These are phyloP conservation scores for Galeopsis tetrahit DNA, from an alignment of 257 asterid species.

Conservation along the genomic window DNA sequence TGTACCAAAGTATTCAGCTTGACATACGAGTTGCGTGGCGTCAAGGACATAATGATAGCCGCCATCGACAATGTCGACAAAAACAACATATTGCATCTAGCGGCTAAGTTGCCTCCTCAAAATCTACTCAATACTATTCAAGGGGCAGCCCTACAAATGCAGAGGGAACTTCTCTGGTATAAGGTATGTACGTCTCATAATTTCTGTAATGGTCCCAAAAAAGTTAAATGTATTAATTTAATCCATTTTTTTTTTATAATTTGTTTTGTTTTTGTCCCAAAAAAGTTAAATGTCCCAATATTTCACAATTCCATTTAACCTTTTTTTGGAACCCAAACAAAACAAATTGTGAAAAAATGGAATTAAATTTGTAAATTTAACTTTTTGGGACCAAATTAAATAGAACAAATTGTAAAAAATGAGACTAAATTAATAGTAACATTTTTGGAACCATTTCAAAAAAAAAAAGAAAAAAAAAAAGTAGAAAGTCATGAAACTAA, in stretches of 20 bases:
- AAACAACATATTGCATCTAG: constrained; percentile 46
- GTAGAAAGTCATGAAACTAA: too few species aligned
- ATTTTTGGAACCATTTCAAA: too few species aligned
- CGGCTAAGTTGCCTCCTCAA: constrained; percentile 34
- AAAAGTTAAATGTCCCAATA: background rate
- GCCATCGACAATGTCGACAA: constrained; percentile 6
- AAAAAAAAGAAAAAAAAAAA: too few species aligned
- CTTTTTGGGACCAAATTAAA: too few species aligned
- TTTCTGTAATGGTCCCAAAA: too few species aligned
- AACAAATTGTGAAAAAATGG: background rate
- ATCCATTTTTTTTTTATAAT: too few species aligned
- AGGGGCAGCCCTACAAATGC: constrained; percentile 50
- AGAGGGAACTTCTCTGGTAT: constrained; percentile 44
- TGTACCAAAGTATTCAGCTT: constrained; percentile 35
- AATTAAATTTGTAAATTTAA: too few species aligned
- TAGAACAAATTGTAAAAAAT: too few species aligned
- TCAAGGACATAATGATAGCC: constrained; percentile 26
- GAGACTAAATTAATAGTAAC: too few species aligned
- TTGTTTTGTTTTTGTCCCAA: too few species aligned
- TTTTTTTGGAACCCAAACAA: too few species aligned
- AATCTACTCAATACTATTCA: constrained; percentile 36
- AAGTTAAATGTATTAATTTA: background rate
- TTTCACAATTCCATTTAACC: too few species aligned
- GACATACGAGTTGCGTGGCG: constrained; percentile 28
- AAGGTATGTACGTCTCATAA: constrained; percentile 25